phyloP scores from a whole-genome alignment of 306 rosid genomes.

The Cucurbita moschata region DNA sequence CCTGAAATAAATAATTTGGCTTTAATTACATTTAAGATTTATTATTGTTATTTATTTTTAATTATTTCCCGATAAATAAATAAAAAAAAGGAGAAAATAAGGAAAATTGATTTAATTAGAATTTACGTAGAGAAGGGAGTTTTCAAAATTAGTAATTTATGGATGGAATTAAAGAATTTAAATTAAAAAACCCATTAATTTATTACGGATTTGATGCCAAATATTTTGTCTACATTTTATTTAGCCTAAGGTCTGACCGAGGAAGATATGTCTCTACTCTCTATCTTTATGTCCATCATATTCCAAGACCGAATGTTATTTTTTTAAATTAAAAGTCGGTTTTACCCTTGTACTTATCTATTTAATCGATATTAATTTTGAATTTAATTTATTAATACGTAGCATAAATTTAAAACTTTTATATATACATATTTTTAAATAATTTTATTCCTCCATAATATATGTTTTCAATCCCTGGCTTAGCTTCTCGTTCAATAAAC shows the following conservation, averaged over 20 bases:
- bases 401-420: too few relatives aligned
- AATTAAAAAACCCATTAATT: background rate
- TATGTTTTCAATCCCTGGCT: too few relatives aligned
- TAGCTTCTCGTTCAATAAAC: too few relatives aligned
- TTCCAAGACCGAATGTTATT: background rate
- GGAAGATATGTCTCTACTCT: background rate
- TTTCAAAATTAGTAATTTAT: background rate
- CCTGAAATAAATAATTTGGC: background rate
- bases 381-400: too few relatives aligned
- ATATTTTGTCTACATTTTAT: background rate
- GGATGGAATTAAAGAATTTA: background rate
- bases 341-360: background rate
- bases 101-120: background rate
- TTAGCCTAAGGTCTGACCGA: background rate
- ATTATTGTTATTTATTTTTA: background rate
- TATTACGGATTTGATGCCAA: background rate
- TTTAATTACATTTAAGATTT: background rate
- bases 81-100: background rate
- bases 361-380: too few relatives aligned
- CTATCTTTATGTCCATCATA: background rate
- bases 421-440: too few relatives aligned
- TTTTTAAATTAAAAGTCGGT: background rate
- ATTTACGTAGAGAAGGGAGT: background rate
- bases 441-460: too few relatives aligned
- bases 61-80: background rate